phyloP scores from a whole-genome alignment of 2,329 filamentous ascomycete species.

The Talaromyces amestolkiae region DNA sequence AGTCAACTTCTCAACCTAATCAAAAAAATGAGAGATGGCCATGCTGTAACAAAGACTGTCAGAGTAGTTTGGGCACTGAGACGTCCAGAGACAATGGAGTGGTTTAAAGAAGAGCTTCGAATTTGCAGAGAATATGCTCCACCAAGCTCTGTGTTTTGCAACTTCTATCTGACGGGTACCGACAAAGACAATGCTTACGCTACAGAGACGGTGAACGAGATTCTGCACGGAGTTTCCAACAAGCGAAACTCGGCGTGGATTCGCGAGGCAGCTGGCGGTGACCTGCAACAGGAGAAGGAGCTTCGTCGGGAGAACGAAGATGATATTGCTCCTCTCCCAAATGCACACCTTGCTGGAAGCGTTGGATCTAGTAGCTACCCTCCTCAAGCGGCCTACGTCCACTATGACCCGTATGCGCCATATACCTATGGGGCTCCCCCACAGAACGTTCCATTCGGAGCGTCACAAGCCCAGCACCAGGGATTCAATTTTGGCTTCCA shows the following conservation, averaged over 20 bases:
- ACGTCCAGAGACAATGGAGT: slow-evolving; percentile 88
- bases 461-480: slow-evolving; percentile 6
- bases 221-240: slow-evolving; percentile 80
- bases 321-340: slow-evolving; percentile 75
- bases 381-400: slow-evolving; percentile 18
- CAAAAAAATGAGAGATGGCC: slow-evolving; percentile 91
- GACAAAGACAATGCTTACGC: slow-evolving; percentile 39
- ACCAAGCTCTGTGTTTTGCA: slow-evolving; percentile 82
- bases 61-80: slow-evolving; percentile 94
- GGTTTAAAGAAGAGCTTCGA: slow-evolving; percentile 92
- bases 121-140: slow-evolving; percentile 89
- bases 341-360: slow-evolving; percentile 34
- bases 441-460: slow-evolving; percentile 5
- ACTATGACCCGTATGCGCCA: slow-evolving; percentile 23
- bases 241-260: slow-evolving; percentile 85
- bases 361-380: slow-evolving; percentile 18
- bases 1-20: slow-evolving; percentile 91
- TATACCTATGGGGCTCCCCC: slow-evolving; percentile 23
- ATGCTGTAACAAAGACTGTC: slow-evolving; percentile 86
- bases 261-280: slow-evolving; percentile 73
- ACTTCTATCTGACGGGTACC: slow-evolving; percentile 87
- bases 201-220: slow-evolving; percentile 69
- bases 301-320: slow-evolving; percentile 81
- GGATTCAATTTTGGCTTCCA: slow-evolving; percentile 20
- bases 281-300: slow-evolving; percentile 74